Evolutionary conservation across 306 rosid genomes (phyloP).

Genomic region (Fragaria ananassa): DNA sequence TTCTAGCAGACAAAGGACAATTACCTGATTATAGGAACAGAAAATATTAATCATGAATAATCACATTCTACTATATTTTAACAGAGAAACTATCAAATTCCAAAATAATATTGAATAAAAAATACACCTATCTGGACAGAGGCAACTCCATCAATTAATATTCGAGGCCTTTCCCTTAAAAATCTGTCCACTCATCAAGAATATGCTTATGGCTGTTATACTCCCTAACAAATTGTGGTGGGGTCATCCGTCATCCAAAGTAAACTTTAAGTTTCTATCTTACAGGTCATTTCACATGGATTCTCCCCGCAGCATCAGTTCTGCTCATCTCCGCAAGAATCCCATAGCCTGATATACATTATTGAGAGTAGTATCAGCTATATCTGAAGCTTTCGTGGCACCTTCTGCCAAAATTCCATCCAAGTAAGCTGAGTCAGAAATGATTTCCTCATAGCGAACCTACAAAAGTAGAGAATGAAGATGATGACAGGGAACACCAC

Average conservation of each 20-base stretch:
- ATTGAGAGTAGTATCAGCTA: conserved; percentile 69
- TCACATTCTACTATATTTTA: neutral
- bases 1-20: neutral
- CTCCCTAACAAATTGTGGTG: conserved; percentile 29
- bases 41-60: neutral
- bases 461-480: conserved; percentile 29
- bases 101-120: conserved; percentile 2
- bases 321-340: conserved; percentile 56
- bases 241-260: conserved; percentile 35
- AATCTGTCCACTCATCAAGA: conserved; percentile 30
- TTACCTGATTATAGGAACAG: neutral
- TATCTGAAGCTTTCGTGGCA: conserved; percentile 68
- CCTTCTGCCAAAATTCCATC: conserved; percentile 82
- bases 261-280: conserved; percentile 41
- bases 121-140: conserved; percentile 17
- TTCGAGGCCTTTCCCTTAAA: conserved; percentile 29
- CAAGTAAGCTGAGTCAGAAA: conserved; percentile 74
- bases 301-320: conserved; percentile 29
- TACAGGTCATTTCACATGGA: conserved; percentile 25
- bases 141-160: conserved; percentile 24
- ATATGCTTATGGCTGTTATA: conserved; percentile 33
- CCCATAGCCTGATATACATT: conserved; percentile 95
- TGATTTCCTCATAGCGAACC: conserved; percentile 83
- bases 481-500: neutral
- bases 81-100: conserved; percentile 11